Evolutionary conservation across 2,329 filamentous ascomycete genomes (phyloP).

Genomic region (Lachnellula willkommii): DNA sequence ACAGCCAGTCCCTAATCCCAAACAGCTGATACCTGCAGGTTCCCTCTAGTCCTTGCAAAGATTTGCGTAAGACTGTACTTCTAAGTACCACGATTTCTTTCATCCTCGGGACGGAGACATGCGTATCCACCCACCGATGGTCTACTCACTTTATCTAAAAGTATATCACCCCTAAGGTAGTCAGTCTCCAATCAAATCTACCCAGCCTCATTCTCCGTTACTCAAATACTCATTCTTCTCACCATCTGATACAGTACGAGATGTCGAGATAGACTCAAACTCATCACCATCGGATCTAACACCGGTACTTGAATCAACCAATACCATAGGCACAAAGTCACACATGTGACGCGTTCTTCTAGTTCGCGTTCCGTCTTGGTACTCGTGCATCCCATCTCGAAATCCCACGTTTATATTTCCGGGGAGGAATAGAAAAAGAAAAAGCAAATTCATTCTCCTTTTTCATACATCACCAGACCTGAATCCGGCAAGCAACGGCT

Average conservation of each 20-base stretch:
- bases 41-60: not conserved
- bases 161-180: not conserved
- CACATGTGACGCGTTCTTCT: not conserved
- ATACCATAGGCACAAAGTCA: not conserved
- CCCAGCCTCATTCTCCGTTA: not conserved
- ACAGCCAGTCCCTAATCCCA: not conserved
- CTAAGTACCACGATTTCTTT: not conserved
- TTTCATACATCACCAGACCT: not conserved
- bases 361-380: not conserved
- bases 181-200: too few species aligned
- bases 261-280: not conserved
- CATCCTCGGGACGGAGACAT: not conserved
- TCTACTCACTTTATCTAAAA: too few species aligned
- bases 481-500: not conserved
- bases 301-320: not conserved
- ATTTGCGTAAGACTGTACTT: too few species aligned
- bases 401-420: not conserved
- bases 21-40: constrained; percentile 11
- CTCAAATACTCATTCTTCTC: not conserved
- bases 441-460: not conserved
- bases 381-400: not conserved
- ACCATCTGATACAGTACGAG: not conserved
- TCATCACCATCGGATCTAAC: not conserved
- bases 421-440: too few species aligned
- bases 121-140: too few species aligned